Conservation (phyloP, 768 basidiomycete genomes). For the Tricholoma flavovirens region DNA sequence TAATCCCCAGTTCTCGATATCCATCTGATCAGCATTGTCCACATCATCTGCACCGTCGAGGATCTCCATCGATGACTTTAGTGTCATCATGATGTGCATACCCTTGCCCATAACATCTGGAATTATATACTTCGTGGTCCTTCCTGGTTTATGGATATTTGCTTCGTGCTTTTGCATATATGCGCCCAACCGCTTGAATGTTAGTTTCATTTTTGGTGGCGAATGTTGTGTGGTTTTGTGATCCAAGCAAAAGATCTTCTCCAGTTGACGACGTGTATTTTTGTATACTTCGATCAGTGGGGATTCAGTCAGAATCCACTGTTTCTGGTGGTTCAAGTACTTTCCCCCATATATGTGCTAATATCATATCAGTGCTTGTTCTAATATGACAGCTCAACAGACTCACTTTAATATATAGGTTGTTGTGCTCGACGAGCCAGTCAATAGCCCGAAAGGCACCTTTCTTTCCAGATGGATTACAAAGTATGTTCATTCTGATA, state of each 20-base stretch:
- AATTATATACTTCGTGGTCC: neutral
- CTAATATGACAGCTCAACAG: neutral
- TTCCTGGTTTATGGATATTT: neutral
- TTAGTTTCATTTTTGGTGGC: slow-evolving; percentile 21
- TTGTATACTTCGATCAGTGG: slow-evolving; percentile 28
- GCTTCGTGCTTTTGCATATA: neutral
- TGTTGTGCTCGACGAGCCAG: slow-evolving; percentile 35
- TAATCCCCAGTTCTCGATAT: neutral
- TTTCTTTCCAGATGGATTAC: slow-evolving; percentile 29
- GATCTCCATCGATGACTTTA: neutral
- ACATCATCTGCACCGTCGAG: neutral
- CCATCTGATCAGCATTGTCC: neutral
- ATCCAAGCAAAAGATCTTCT: slow-evolving; percentile 19
- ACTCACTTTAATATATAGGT: slow-evolving; percentile 35
- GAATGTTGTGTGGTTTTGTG: slow-evolving; percentile 14
- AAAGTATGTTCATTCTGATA: slow-evolving; percentile 22
- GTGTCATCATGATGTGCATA: neutral
- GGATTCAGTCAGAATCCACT: slow-evolving; percentile 26
- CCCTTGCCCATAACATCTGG: neutral
- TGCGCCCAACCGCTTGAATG: slow-evolving; percentile 11
- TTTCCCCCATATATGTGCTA: slow-evolving; percentile 28
- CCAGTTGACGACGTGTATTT: slow-evolving; percentile 15
- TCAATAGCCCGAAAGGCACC: slow-evolving; percentile 27
- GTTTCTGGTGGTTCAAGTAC: slow-evolving; percentile 25
- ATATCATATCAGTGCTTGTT: neutral